Evolutionary conservation across 2,329 filamentous ascomycete species (phyloP), one percentile per base, ranked within the genome.

Genomic region (Aspergillus novofumigatus): DNA sequence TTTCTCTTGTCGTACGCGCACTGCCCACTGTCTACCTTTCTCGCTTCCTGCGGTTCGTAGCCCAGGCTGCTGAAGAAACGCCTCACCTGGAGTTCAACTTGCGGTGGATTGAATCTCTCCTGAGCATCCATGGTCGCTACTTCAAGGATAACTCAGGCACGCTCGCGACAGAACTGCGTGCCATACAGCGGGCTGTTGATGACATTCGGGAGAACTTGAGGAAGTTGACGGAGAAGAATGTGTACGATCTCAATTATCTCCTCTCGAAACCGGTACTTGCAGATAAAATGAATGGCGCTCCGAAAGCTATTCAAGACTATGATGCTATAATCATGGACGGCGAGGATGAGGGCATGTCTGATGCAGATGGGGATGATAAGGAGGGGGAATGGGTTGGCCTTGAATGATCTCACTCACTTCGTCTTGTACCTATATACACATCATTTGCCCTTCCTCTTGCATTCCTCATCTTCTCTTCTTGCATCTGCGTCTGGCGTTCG

Each of bases 41-140:
- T 28, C 86, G 91, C 3, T 79, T 97, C 11, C 80, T 99, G 51
- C 88, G 91, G 49, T 96, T 96, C 63, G 89, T 97, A 6, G 92
- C 92, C 2, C 83, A 88, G 9, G 90, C 96, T 68, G 90, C 91
- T 1, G 93, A 97, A 67, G 87, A 93, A 69, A 92, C 89, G 1
- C 93, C 92, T 1, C 93, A 97, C 78, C 83, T 99, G 4, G 94
- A 99, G 76, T 95, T 97, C 75, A 96, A 94, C 67, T 78, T 99
- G 48, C 78, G 93, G 8, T 99, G 94, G 94, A 89, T 97, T 68
- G 90, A 94, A 73, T 86, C 90, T 1, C 64, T 87, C 9, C 80
- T 97, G 57, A 88, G 89, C 66, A 86, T 86, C 65, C 93, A 97
- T 72, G 94, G 94, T 35, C 82, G 88, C 23, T 93, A 89, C 81